These are phyloP conservation scores for Stenogyne calaminthoides DNA, from an alignment of 305 asterid genomes.

Conservation along the genomic window DNA sequence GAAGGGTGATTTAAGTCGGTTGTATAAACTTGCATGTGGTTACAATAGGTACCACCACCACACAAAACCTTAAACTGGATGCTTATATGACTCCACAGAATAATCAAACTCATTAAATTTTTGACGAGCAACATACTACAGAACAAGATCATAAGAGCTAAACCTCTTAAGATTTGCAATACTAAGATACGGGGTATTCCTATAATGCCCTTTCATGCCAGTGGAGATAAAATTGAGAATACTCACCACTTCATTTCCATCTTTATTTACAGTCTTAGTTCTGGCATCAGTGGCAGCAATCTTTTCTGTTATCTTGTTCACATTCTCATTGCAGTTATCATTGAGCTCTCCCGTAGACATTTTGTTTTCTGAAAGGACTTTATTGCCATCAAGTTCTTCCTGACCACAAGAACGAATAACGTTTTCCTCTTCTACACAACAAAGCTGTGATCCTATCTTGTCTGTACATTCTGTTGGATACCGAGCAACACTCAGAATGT, in stretches of 20 bases:
- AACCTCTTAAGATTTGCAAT: neutral
- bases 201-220: neutral
- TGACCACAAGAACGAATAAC: conserved; percentile 41
- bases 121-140: neutral
- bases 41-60: conserved; percentile 2
- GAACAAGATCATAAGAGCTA: conserved; percentile 4
- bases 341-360: conserved; percentile 35
- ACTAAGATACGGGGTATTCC: conserved; percentile 9
- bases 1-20: conserved; percentile 5
- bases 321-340: conserved; percentile 27
- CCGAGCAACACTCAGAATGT: no score
- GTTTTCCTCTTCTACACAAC: conserved; percentile 66
- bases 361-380: conserved; percentile 40
- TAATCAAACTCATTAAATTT: neutral
- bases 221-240: conserved; percentile 14
- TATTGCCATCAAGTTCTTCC: conserved; percentile 33
- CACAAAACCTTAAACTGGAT: conserved; percentile 9
- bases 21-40: conserved; percentile 1
- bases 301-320: conserved; percentile 34
- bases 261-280: conserved; percentile 39
- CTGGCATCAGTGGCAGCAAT: conserved; percentile 36
- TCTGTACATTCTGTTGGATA: conserved; percentile 53
- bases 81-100: neutral
- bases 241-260: conserved; percentile 50
- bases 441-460: conserved; percentile 37